Evolutionary conservation across 192 early-diverging fungal species (phyloP), one percentile per base, ranked within the genome.

Genomic region (Podila horticola): DNA sequence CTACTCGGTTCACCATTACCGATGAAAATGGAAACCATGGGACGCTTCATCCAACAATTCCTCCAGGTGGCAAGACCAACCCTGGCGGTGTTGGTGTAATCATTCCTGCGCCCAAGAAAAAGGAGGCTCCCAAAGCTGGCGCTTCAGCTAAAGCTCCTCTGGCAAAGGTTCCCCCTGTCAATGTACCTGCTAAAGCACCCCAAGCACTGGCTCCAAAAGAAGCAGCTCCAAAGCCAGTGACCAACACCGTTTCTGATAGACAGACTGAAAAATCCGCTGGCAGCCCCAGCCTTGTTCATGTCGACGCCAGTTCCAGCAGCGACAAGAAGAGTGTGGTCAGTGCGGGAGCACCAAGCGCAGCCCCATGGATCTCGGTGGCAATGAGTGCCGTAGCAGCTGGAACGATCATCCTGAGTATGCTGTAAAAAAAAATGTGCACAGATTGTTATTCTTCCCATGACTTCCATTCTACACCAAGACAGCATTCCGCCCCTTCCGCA

Each of bases 1-100:
- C 76, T 5, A 81, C 76, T 15, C 76, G 76, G 1, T 81, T 81
- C 57, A 72, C 76, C 15, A 81, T 81, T 20, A 69, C 76, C 1
- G 76, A 81, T 30, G 41, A 63, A 8, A 31, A 29, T 19, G 76
- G 76, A 7, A 64, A 72, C 41, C 70, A 34, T 4, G 76, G 76
- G 6, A 69, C 58, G 8, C 62, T 81, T 9, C 45, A 26, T 8
- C 76, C 76, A 26, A 49, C 38, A 12, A 81, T 81, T 31, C 76
- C 76, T 13, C 22, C 50, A 15, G 76, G 76, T 1, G 66, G 66
- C 20, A 73, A 64, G 45, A 68, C 73, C 66, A 81, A 81, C 34
- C 76, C 76, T 24, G 76, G 76, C 17, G 76, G 76, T 0, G 20
- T 58, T 13, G 76, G 76, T 9, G 15, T 61, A 10, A 67, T 81